These are phyloP conservation scores for Papiliotrema flavescens DNA, from an alignment of 1,284 basidiomycete species.

Conservation along the genomic window DNA sequence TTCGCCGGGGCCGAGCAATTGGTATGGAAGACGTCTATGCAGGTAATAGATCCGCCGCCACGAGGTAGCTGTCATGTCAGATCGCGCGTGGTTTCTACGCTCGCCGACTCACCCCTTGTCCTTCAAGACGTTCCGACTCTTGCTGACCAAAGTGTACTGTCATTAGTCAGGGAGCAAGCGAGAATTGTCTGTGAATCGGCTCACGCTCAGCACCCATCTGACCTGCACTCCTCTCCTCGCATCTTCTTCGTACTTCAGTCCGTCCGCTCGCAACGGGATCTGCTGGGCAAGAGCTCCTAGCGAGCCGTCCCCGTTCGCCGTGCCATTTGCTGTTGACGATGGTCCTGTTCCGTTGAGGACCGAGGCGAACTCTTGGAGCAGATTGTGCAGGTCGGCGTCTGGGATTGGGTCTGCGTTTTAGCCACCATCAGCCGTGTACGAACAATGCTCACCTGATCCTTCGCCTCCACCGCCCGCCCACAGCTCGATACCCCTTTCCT, in stretches of 20 bases:
- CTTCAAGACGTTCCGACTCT: conserved; percentile 43
- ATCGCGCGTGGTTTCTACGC: background rate
- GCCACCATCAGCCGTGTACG: background rate
- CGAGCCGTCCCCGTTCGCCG: background rate
- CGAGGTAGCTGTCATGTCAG: conserved; percentile 22
- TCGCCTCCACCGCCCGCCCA: conserved; percentile 48
- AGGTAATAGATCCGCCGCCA: conserved; percentile 7
- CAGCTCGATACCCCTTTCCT: conserved; percentile 33
- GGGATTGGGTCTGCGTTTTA: conserved; percentile 39
- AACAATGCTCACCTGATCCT: conserved; percentile 35
- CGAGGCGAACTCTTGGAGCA: conserved; percentile 39
- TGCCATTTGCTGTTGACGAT: background rate
- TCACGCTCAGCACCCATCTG: conserved; percentile 45
- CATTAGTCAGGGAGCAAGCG: background rate
- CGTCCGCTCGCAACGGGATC: conserved; percentile 27
- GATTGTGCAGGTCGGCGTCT: conserved; percentile 44
- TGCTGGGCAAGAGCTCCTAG: conserved; percentile 10
- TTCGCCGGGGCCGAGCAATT: too few species aligned
- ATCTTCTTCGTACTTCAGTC: conserved; percentile 20
- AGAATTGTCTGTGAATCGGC: conserved; percentile 8
- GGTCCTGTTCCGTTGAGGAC: background rate
- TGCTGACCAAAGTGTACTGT: conserved; percentile 44
- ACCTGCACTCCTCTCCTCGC: conserved; percentile 25
- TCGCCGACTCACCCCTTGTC: conserved; percentile 41
- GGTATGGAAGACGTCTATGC: too few species aligned